phyloP scores from a whole-genome alignment of 75 land plant genomes.

The Cryptomeria japonica region DNA sequence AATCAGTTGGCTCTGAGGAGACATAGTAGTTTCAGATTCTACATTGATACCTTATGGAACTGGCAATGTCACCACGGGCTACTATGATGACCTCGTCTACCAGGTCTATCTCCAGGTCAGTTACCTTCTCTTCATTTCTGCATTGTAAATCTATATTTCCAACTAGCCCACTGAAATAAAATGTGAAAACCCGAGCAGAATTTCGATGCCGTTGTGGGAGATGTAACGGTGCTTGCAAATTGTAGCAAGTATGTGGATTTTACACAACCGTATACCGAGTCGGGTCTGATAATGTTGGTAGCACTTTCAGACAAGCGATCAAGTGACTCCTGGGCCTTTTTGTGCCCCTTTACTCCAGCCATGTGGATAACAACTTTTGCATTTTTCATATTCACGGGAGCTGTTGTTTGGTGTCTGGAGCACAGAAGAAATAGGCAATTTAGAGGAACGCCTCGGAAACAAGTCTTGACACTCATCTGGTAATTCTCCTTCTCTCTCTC shows the following conservation, averaged over 20 bases:
- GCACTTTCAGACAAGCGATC: too few species aligned
- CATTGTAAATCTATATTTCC: not conserved
- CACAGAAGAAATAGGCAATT: too few species aligned
- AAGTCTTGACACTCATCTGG: not conserved
- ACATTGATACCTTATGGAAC: not conserved
- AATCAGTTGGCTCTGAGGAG: too few species aligned
- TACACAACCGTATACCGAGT: not conserved
- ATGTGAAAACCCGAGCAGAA: constrained; percentile 32
- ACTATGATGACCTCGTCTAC: constrained; percentile 27
- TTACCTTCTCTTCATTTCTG: not conserved
- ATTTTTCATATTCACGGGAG: too few species aligned
- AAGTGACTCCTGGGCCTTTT: too few species aligned
- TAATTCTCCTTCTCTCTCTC: not conserved
- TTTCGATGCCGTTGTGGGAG: constrained; percentile 66
- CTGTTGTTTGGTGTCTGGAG: too few species aligned
- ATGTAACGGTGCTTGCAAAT: not conserved
- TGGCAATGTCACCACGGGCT: constrained; percentile 20
- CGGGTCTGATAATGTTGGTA: too few species aligned
- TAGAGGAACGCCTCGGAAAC: too few species aligned
- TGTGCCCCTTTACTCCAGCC: too few species aligned
- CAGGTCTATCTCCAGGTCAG: constrained; percentile 30
- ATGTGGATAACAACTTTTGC: too few species aligned
- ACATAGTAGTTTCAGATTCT: too few species aligned
- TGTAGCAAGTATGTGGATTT: not conserved
- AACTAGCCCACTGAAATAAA: not conserved